These are phyloP conservation scores for Vitis rotundifolia DNA, from an alignment of 164 flowering plant species.

Conservation along the genomic window DNA sequence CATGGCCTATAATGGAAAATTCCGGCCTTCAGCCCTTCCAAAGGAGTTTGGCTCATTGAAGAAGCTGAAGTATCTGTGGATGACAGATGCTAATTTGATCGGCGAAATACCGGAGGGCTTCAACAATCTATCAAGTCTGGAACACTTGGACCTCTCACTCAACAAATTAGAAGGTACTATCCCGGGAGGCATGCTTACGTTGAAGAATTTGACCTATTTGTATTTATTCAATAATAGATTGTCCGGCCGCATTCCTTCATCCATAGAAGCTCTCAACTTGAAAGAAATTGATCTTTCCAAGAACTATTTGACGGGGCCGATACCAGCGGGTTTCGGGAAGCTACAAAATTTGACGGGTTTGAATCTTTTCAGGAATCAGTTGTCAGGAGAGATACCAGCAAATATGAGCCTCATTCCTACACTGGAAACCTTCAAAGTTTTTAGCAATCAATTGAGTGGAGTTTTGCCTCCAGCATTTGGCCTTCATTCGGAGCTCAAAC, in stretches of 20 bases:
- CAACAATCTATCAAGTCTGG: constrained; percentile 31
- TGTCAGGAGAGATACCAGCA: constrained; percentile 49
- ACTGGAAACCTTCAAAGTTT: constrained; percentile 28
- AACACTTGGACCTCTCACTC: constrained; percentile 43
- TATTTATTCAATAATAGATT: constrained; percentile 46
- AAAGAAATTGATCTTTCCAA: constrained; percentile 44
- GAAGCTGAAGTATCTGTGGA: constrained; percentile 49
- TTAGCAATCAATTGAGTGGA: constrained; percentile 42
- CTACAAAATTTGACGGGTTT: constrained; percentile 32
- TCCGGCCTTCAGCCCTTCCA: constrained; percentile 46
- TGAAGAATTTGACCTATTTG: constrained; percentile 47
- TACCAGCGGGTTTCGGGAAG: constrained; percentile 63
- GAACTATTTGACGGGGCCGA: constrained; percentile 61
- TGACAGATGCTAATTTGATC: constrained; percentile 35
- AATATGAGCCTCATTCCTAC: constrained; percentile 36
- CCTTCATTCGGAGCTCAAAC: constrained; percentile 43
- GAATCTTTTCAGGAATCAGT: constrained; percentile 36
- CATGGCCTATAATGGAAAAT: constrained; percentile 34
- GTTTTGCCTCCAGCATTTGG: constrained; percentile 52
- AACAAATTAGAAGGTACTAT: constrained; percentile 52
- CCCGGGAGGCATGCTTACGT: constrained; percentile 51
- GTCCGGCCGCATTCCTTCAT: constrained; percentile 60
- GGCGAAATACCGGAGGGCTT: constrained; percentile 60
- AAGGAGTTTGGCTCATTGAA: constrained; percentile 46
- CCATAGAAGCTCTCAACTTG: constrained; percentile 37